Percentiles rank a stretch among this genome's conserved stretches.
Evolutionary conservation across 805 yeast genomes (phyloP).

Genomic region (Candida bentonensis): DNA sequence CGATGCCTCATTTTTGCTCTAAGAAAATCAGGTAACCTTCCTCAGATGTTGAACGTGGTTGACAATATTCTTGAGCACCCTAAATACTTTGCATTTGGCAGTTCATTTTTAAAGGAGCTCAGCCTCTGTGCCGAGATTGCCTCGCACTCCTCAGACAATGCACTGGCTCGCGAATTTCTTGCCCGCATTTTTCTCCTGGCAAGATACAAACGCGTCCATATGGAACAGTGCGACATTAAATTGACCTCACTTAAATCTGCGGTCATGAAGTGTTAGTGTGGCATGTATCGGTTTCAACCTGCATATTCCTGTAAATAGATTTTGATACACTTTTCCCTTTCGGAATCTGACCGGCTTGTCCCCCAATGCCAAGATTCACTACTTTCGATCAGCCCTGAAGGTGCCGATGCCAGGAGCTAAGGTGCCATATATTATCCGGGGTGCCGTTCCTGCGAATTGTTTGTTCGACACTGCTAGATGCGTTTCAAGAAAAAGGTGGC

Average conservation of each 20-base stretch:
- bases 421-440: too few species aligned
- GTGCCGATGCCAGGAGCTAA: too few species aligned
- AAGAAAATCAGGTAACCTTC: background rate
- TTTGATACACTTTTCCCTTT: background rate
- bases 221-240: background rate
- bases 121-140: background rate
- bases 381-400: too few species aligned
- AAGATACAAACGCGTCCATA: background rate
- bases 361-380: too few species aligned
- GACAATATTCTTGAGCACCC: background rate
- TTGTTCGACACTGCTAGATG: too few species aligned
- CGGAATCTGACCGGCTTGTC: too few species aligned
- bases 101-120: background rate
- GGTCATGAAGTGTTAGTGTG: too few species aligned
- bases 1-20: background rate
- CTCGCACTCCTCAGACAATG: background rate
- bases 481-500: too few species aligned
- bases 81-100: background rate
- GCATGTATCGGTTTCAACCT: too few species aligned
- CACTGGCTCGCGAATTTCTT: background rate
- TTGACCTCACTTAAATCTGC: background rate
- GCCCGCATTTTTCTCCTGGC: background rate
- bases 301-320: background rate
- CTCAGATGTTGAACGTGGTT: background rate
- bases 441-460: too few species aligned